Conservation (phyloP, 2,329 filamentous ascomycete genomes). For the Ascochyta clinopodiicola region DNA sequence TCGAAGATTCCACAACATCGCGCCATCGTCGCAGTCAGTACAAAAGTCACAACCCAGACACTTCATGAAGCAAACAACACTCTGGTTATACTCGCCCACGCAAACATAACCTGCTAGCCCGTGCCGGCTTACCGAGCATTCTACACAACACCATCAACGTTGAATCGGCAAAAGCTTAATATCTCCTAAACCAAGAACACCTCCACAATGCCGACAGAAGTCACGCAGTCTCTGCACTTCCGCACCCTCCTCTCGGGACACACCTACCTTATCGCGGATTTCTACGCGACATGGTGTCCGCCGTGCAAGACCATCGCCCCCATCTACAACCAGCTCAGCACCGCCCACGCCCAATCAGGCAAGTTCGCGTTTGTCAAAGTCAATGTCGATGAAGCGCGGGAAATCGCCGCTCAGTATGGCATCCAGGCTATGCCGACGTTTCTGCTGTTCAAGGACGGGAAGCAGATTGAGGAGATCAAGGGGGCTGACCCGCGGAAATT, state of each 20-base stretch:
- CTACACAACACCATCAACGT: neutral
- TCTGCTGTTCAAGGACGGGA: conserved; percentile 42
- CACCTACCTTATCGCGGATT: conserved; percentile 57
- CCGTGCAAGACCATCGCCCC: conserved; percentile 63
- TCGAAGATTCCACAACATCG: conserved; percentile 15
- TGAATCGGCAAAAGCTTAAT: neutral
- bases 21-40: neutral
- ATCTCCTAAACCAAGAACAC: neutral
- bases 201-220: conserved; percentile 39
- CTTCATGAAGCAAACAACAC: neutral
- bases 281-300: conserved; percentile 63
- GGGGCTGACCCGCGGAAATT: conserved; percentile 38
- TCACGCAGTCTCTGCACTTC: conserved; percentile 43
- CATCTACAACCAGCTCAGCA: conserved; percentile 59
- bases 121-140: neutral
- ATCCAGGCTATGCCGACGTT: conserved; percentile 55
- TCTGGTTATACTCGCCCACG: neutral
- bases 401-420: conserved; percentile 56
- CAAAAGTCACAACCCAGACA: neutral
- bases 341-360: conserved; percentile 52
- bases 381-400: conserved; percentile 60
- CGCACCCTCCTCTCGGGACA: conserved; percentile 43
- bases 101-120: neutral
- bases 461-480: conserved; percentile 38
- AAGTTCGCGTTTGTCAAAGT: conserved; percentile 61